Evolutionary conservation across 208 protist genomes (phyloP), one percentile per base, ranked within the genome.

Genomic region (Phytomonas francai): DNA sequence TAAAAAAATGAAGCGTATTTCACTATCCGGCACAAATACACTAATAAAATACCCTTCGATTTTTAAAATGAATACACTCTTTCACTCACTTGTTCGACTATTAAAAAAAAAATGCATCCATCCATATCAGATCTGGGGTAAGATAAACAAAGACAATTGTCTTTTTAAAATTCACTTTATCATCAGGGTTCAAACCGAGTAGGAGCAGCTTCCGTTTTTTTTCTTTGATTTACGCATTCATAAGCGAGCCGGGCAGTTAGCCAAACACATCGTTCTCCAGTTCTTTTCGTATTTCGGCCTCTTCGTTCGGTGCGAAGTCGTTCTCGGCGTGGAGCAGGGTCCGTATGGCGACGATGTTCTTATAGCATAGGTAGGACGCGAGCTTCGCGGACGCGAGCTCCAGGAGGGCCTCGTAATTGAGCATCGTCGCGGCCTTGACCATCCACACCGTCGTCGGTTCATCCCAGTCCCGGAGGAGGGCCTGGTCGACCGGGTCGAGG

Each of bases 371-470:
- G 63, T 87, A 83, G 30, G 85, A 80, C 2, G 91, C 91, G 32
- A 97, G 73, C 69, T 87, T 91, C 8, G 87, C 87, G 7, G 89
- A 94, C 14, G 91, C 80, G n/a, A 97, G 81, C 34, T 93, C 84
- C 31, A 93, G 65, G 22, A 97, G 76, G 28, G 85, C 79, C 51
- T 92, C 85, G 65, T 95, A 94, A 62, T 94, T 91, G 25, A 97
- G 77, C 65, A 95, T 71, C 29, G 89, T 95, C 30, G 93, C 88
- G 6, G 85, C 88, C 77, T 95, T 91, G 31, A 97, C 73, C 80
- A 94, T 89, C 62, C 73, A 63, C 66, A 92, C 69, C 30, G 86
- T 89, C 7, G 63, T 83, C 33, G 68, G 32, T 66, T 94, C 89
- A 79, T 92, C 84, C 89, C 85, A 92, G 66, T 89, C 80, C 27